Evolutionary conservation across 306 rosid genomes (phyloP).

Genomic region (Quillaja saponaria): DNA sequence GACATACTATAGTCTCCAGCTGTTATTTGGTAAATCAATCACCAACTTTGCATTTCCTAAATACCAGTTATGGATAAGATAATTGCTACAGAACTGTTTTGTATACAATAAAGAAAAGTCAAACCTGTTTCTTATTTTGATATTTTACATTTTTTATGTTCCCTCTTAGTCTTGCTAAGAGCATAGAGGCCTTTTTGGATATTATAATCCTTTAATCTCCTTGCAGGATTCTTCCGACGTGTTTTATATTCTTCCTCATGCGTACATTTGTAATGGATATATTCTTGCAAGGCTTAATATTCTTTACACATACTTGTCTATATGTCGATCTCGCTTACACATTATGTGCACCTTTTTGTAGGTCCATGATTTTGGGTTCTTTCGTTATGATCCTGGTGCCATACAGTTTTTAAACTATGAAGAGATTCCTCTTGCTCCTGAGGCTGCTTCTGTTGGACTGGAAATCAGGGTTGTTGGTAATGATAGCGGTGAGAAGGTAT

Average conservation of each 20-base stretch:
- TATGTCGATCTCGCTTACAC: slow-evolving; percentile 23
- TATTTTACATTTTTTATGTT: neutral
- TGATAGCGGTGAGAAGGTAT: slow-evolving; percentile 99
- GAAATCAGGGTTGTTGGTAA: slow-evolving; percentile 97
- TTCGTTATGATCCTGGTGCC: slow-evolving; percentile 77
- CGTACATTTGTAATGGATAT: slow-evolving; percentile 1
- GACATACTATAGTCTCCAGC: too few relatives aligned
- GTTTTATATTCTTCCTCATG: slow-evolving; percentile 10
- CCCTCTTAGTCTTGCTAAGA: neutral
- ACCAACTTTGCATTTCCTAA: neutral
- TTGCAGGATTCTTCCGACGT: neutral
- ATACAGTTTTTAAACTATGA: slow-evolving; percentile 78
- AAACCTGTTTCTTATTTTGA: neutral
- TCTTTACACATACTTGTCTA: neutral
- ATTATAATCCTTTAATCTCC: neutral
- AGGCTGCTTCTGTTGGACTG: slow-evolving; percentile 87
- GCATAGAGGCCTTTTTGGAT: neutral
- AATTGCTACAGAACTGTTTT: neutral
- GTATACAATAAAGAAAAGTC: neutral
- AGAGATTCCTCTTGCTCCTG: slow-evolving; percentile 91
- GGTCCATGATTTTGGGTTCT: slow-evolving; percentile 99
- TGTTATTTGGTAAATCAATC: too few relatives aligned
- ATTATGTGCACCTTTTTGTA: slow-evolving; percentile 31
- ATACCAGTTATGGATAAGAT: slow-evolving; percentile 4
- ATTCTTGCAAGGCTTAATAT: neutral